Evolutionary conservation across 2,329 filamentous ascomycete genomes (phyloP).

Genomic region (Diplodia seriata): DNA sequence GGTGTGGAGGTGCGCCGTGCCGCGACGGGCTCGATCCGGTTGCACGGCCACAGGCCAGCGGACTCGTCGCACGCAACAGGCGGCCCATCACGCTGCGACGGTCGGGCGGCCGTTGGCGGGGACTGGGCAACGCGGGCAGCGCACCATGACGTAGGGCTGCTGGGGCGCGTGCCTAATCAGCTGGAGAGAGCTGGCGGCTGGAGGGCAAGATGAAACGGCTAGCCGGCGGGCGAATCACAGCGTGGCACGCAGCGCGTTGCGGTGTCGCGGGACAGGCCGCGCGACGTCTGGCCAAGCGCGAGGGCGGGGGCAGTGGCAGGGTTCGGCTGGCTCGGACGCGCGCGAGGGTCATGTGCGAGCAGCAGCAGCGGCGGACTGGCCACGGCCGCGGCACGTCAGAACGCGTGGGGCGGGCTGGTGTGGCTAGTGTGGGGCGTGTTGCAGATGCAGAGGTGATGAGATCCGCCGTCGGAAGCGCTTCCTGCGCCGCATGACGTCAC

Average conservation of each 20-base stretch:
- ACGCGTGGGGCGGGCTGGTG: constrained; percentile 21
- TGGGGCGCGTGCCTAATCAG: constrained; percentile 24
- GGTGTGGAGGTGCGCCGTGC: constrained; percentile 18
- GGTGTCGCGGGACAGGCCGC: constrained; percentile 24
- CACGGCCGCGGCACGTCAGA: background rate
- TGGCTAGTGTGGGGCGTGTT: constrained; percentile 27
- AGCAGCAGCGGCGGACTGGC: background rate
- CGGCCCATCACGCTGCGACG: background rate
- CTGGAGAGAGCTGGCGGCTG: constrained; percentile 2
- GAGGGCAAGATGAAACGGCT: constrained; percentile 22
- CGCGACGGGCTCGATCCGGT: constrained; percentile 9
- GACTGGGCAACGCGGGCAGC: constrained; percentile 6
- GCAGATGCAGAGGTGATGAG: constrained; percentile 2
- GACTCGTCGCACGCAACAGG: background rate
- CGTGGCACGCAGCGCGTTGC: constrained; percentile 18
- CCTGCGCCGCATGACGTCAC: constrained; percentile 11
- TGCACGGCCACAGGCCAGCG: constrained; percentile 26
- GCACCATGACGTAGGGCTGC: constrained; percentile 21
- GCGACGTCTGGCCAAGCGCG: constrained; percentile 1
- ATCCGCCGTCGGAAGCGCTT: constrained; percentile 15
- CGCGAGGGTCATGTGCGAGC: constrained; percentile 22
- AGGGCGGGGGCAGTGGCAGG: constrained; percentile 12
- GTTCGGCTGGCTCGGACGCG: constrained; percentile 29
- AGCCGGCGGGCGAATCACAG: constrained; percentile 19
- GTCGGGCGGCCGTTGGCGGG: constrained; percentile 13